Conservation (phyloP, 352 stramenopile genomes). For the Phytophthora litchii region DNA sequence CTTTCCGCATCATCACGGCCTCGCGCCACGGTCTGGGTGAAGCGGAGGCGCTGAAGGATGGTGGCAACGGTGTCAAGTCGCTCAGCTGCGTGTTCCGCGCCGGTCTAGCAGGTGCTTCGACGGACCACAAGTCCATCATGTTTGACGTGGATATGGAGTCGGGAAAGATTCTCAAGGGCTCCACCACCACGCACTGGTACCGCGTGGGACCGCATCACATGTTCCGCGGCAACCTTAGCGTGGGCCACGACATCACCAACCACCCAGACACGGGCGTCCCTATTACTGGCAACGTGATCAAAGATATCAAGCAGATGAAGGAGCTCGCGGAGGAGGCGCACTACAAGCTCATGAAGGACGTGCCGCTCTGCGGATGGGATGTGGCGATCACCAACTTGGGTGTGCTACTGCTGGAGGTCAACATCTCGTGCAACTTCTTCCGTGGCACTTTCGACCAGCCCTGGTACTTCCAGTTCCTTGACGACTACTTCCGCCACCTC, state of each 20-base stretch:
- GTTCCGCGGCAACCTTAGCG: constrained; percentile 73
- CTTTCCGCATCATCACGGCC: constrained; percentile 98
- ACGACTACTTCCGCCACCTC: constrained; percentile 84
- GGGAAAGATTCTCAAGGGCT: constrained; percentile 93
- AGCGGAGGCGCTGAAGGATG: constrained; percentile 50
- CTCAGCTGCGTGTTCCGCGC: constrained; percentile 84
- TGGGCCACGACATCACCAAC: constrained; percentile 87
- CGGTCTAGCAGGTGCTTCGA: constrained; percentile 77
- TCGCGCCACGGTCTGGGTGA: constrained; percentile 76
- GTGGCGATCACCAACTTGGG: constrained; percentile 92
- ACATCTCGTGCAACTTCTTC: constrained; percentile 97
- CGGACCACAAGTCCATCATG: constrained; percentile 98
- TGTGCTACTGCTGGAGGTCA: constrained; percentile 90
- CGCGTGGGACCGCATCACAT: constrained; percentile 83
- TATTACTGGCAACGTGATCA: constrained; percentile 89
- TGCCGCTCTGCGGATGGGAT: constrained; percentile 93
- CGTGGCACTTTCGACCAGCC: constrained; percentile 89
- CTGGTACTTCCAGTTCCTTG: constrained; percentile 88
- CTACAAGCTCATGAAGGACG: constrained; percentile 91
- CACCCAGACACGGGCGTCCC: constrained; percentile 90
- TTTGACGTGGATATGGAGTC: constrained; percentile 97
- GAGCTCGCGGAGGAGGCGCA: constrained; percentile 86
- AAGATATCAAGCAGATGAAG: constrained; percentile 89
- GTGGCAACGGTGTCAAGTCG: constrained; percentile 70
- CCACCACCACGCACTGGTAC: constrained; percentile 98